These are phyloP conservation scores for Sporopachydermia cereana DNA, from an alignment of 1,139 yeast genomes.

Conservation along the genomic window DNA sequence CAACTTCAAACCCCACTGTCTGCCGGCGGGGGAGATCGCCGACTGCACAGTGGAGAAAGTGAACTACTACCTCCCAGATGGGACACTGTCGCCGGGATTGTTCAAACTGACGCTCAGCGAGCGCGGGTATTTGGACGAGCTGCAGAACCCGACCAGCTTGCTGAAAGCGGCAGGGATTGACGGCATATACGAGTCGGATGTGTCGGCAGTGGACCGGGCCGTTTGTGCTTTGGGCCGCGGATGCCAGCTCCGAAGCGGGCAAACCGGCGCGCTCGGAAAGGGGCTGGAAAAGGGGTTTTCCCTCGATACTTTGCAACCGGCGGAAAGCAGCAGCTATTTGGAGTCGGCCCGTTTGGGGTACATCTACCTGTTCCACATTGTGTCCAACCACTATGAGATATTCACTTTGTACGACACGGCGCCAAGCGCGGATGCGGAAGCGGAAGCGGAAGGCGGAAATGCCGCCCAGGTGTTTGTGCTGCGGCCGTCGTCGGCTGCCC, in stretches of 20 bases:
- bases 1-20: constrained; percentile 41
- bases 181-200: constrained; percentile 70
- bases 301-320: constrained; percentile 39
- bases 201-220: constrained; percentile 60
- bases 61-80: constrained; percentile 56
- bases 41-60: constrained; percentile 52
- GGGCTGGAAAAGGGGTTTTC: constrained; percentile 83
- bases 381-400: constrained; percentile 68
- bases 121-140: constrained; percentile 42
- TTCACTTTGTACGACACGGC: constrained; percentile 51
- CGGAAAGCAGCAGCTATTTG: constrained; percentile 41
- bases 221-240: constrained; percentile 67
- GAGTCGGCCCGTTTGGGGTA: constrained; percentile 45
- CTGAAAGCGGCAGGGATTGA: constrained; percentile 51
- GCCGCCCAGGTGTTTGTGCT: constrained; percentile 44
- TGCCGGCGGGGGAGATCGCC: constrained; percentile 33
- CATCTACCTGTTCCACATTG: constrained; percentile 59
- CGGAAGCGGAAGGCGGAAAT: constrained; percentile 32
- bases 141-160: constrained; percentile 46
- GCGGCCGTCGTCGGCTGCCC: constrained; percentile 62
- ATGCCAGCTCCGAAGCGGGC: constrained; percentile 50
- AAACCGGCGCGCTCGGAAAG: constrained; percentile 73
- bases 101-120: constrained; percentile 65
- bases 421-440: not conserved
- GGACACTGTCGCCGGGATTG: constrained; percentile 43